Conservation (phyloP, 106 monocot genomes). For the Dioscorea zingiberensis region DNA sequence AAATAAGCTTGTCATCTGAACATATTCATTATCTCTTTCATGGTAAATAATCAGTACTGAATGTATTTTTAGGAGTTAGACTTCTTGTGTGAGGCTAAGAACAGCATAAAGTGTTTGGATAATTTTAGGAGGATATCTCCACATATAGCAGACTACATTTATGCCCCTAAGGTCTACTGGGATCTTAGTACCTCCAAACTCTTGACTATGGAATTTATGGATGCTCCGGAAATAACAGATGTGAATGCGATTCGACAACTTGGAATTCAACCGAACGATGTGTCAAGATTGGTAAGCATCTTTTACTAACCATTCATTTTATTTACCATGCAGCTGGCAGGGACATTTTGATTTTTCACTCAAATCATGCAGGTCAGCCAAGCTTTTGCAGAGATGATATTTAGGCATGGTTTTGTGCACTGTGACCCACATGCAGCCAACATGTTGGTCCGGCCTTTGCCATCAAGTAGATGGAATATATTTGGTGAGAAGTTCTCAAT, state of each 20-base stretch:
- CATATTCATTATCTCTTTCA: too few relatives aligned
- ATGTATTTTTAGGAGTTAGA: slow-evolving; percentile 67
- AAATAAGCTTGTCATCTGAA: too few relatives aligned
- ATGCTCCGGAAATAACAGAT: slow-evolving; percentile 86
- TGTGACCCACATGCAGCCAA: slow-evolving; percentile 99
- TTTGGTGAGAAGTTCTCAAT: slow-evolving; percentile 37
- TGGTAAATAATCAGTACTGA: too few relatives aligned
- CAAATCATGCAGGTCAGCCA: slow-evolving; percentile 50
- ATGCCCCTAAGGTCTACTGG: slow-evolving; percentile 88
- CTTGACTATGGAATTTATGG: slow-evolving; percentile 95
- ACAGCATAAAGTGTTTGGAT: slow-evolving; percentile 78
- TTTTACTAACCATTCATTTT: not conserved
- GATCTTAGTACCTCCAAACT: slow-evolving; percentile 75
- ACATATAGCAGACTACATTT: slow-evolving; percentile 63
- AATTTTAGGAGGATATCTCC: slow-evolving; percentile 91
- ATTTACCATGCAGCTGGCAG: not conserved
- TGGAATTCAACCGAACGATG: slow-evolving; percentile 67
- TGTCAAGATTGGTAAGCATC: slow-evolving; percentile 69
- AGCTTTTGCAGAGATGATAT: slow-evolving; percentile 93
- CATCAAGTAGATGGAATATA: slow-evolving; percentile 34
- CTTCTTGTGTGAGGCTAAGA: slow-evolving; percentile 87
- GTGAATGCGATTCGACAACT: slow-evolving; percentile 47
- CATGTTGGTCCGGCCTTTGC: slow-evolving; percentile 85
- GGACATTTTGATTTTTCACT: not conserved
- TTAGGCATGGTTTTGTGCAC: slow-evolving; percentile 97